Evolutionary conservation across 2,329 filamentous ascomycete species (phyloP), one percentile per base, ranked within the genome.

Genomic region (Neospermospora avenae): DNA sequence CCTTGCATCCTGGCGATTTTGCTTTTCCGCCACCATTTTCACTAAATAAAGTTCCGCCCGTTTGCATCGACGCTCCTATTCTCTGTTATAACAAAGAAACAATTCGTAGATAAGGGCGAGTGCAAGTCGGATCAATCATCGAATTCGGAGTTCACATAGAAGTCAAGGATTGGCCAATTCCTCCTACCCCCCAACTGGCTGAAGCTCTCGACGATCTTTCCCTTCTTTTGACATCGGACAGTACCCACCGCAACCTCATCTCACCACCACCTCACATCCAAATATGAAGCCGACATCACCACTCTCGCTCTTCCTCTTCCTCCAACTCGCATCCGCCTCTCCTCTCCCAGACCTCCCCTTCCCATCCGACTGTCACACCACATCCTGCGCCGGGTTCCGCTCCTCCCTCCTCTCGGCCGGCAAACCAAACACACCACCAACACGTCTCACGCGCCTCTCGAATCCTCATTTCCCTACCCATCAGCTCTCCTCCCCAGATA

Each of bases 271-370:
- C n/a, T 20, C 51, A 6, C 11, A 6, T 31, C 28, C 1, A 58
- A 66, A 44, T 41, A 69, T 69, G 67, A 68, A 68, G 61, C 61
- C 67, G 25, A 63, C 65, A 44, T 70, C 68, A 49, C 57, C 67
- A 14, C 49, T 68, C 25, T 70, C 68, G 1, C 63, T 70, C 3
- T 49, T 69, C 22, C 58, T 70, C 45, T 68, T 70, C 62, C 58
- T 70, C 45, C 65, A 61, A 11, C 57, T 69, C 14, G 58, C 60
- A 42, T 62, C 64, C 13, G 55, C 64, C 2, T 45, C 63, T 14
- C 64, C 67, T 42, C 62, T 68, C 3, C 44, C 53, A 49, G 61
- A 62, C 18, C 44, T 20, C 18, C 22, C 56, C 16, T 51, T 58
- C 39, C 48, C 55, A 18, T 46, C 54, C 16, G 59, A 61, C 44